Evolutionary conservation across 192 early-diverging fungal species (phyloP), one percentile per base, ranked within the genome.

Genomic region (Linnemannia hyalina): DNA sequence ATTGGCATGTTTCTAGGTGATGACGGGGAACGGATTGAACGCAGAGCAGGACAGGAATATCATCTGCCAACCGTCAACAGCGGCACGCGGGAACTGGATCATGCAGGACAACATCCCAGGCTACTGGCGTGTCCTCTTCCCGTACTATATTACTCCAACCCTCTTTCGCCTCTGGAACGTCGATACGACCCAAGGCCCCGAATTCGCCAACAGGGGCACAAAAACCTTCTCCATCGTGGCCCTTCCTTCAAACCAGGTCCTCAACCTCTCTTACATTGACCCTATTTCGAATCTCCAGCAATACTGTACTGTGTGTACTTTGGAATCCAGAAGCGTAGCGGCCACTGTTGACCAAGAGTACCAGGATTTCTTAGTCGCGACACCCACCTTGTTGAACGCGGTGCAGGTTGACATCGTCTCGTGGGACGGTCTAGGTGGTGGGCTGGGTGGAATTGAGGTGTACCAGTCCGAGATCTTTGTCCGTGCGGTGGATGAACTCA

Each of bases 101-200:
- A 81, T 96, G 85, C 90, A 88, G 73, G 92, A 95, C 82, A 84
- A 90, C 76, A 91, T 92, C n/a, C 91, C 93, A 6, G 95, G 95
- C 22, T 94, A 90, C 75, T 94, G 92, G 91, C 88, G 93, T 47
- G 91, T 90, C 47, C 82, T 92, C 74, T 93, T 95, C 63, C 88
- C 88, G 10, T 85, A 89, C 69, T 73, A 88, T 38, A 77, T 93
- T 26, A 91, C 90, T 11, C 95, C 95, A 15, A 90, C 93, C 6
- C 85, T 93, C 15, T 91, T 96, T 77, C 90, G 94, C 6, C 82
- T 96, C 41, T 91, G 90, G 80, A 96, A 96, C 85, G 90, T 85
- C 35, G 83, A 85, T 26, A 54, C 35, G 20, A 70, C 46, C 0
- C 41, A 20, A 10, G 32, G 11, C 5, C 52, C 93, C 11, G 65